Conservation (phyloP, 345 rosid genomes). For the Microcos paniculata region DNA sequence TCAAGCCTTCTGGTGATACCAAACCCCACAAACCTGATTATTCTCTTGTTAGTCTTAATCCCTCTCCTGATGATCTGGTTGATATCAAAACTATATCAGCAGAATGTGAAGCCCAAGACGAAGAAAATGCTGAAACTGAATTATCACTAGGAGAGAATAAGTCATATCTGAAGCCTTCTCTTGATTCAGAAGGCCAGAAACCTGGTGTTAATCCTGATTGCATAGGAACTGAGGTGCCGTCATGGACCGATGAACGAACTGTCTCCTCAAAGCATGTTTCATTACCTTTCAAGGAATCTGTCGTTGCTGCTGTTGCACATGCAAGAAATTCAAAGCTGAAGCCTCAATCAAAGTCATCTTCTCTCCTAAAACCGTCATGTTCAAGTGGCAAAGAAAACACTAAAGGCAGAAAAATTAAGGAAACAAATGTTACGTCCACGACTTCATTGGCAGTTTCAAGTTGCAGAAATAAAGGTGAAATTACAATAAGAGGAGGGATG, state of each 20-base stretch:
- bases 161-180: constrained; percentile 10
- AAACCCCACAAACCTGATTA: background rate
- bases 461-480: constrained; percentile 24
- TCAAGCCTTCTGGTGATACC: background rate
- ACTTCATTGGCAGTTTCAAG: constrained; percentile 20
- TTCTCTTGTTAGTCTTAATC: background rate
- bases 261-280: constrained; percentile 24
- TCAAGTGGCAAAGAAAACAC: constrained; percentile 17
- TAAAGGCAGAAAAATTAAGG: constrained; percentile 8
- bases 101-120: constrained; percentile 17
- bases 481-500: constrained; percentile 18
- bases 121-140: constrained; percentile 17
- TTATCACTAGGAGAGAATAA: constrained; percentile 25
- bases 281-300: constrained; percentile 12
- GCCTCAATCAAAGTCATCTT: constrained; percentile 8
- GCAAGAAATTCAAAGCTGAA: constrained; percentile 15
- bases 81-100: background rate
- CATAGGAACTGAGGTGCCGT: constrained; percentile 23
- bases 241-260: constrained; percentile 16
- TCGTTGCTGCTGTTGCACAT: constrained; percentile 5
- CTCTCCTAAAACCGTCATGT: constrained; percentile 13
- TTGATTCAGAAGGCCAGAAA: constrained; percentile 16
- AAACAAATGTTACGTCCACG: background rate
- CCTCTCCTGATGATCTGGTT: constrained; percentile 2
- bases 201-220: constrained; percentile 7